Evolutionary conservation across 2,329 filamentous ascomycete genomes (phyloP).

Genomic region (Sordariomycetes sp.): DNA sequence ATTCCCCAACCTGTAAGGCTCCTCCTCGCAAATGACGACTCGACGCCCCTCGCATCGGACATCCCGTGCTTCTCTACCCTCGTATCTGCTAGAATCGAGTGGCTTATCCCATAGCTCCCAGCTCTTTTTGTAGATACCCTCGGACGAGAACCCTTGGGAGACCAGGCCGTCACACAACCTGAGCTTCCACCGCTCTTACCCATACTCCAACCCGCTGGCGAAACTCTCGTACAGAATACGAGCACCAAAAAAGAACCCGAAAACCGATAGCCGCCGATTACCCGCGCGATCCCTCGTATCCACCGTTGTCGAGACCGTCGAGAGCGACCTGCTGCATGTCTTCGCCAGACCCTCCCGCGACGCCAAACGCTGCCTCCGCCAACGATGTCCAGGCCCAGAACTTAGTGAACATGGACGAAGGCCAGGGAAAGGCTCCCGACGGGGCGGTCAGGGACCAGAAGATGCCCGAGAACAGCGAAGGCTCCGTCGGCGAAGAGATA

Average conservation of each 20-base stretch:
- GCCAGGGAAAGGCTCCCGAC: neutral
- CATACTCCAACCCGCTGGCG: neutral
- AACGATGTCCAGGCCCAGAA: neutral
- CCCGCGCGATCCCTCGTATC: neutral
- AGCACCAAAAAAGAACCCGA: neutral
- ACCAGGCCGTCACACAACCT: neutral
- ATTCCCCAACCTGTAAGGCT: neutral
- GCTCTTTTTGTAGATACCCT: neutral
- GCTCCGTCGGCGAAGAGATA: neutral
- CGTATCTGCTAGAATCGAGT: neutral
- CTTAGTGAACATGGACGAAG: slow-evolving; percentile 3
- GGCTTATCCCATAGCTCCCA: neutral
- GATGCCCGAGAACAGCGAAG: neutral
- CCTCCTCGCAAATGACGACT: neutral
- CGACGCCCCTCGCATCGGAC: neutral
- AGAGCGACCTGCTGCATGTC: slow-evolving; percentile 2
- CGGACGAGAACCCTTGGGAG: neutral
- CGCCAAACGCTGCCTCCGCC: neutral
- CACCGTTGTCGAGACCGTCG: neutral
- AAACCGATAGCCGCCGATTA: neutral
- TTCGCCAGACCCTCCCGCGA: neutral
- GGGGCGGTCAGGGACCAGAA: neutral
- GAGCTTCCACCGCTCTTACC: neutral
- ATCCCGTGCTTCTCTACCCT: neutral
- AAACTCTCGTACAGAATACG: neutral